These are phyloP conservation scores for Plantago coronopus DNA, from an alignment of 305 asterid species.

Conservation along the genomic window DNA sequence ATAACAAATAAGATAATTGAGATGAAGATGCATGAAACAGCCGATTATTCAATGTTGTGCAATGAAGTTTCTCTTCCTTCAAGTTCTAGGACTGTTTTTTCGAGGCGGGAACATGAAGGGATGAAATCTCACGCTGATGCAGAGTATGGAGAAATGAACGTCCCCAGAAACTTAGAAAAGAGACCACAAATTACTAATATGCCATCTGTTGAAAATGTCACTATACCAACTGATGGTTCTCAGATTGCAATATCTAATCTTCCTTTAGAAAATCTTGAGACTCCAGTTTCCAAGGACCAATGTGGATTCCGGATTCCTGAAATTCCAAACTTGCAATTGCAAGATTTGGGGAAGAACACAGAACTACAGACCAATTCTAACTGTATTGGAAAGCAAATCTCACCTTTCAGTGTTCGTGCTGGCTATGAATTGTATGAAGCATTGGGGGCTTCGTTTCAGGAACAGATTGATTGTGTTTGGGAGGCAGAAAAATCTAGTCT, in stretches of 20 bases:
- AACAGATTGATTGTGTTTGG: constrained; percentile 38
- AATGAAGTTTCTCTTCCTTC: constrained; percentile 36
- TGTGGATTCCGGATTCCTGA: constrained; percentile 26
- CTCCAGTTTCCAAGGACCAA: constrained; percentile 30
- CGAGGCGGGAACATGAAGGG: constrained; percentile 38
- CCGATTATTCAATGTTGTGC: constrained; percentile 33
- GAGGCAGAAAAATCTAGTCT: constrained; percentile 36
- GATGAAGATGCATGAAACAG: constrained; percentile 39
- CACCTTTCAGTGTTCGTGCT: constrained; percentile 59
- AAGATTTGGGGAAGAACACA: constrained; percentile 30
- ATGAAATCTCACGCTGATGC: constrained; percentile 26
- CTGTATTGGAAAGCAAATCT: constrained; percentile 28
- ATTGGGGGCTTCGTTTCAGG: constrained; percentile 63
- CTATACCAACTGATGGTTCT: constrained; percentile 30
- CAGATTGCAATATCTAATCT: constrained; percentile 25
- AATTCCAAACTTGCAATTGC: constrained; percentile 31
- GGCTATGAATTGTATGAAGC: constrained; percentile 92
- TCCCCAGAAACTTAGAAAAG: constrained; percentile 28
- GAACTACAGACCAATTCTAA: constrained; percentile 27
- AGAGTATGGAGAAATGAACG: constrained; percentile 35
- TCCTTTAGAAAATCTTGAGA: constrained; percentile 34
- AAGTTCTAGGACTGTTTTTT: constrained; percentile 35
- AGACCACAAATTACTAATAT: constrained; percentile 26
- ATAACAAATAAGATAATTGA: constrained; percentile 39
- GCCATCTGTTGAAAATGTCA: constrained; percentile 27